phyloP scores from a whole-genome alignment of 2,329 filamentous ascomycete species.

The Phialophora verrucosa region DNA sequence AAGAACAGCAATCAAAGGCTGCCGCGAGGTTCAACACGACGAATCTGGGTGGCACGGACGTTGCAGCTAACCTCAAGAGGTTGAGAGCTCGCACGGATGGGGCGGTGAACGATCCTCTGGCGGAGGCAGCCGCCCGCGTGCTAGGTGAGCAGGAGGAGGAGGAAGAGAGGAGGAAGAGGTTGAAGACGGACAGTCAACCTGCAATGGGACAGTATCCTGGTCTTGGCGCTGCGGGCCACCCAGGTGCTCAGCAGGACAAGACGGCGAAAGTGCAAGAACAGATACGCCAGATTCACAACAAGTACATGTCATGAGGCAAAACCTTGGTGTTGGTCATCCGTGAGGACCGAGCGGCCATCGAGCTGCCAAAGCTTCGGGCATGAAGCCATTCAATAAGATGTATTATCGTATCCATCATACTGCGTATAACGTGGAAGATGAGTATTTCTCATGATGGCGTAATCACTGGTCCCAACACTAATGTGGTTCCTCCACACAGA shows the following conservation, averaged over 20 bases:
- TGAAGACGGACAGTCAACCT: constrained; percentile 57
- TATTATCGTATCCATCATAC: constrained; percentile 10
- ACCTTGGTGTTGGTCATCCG: background rate
- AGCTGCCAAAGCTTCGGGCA: background rate
- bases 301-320: constrained; percentile 32
- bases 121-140: constrained; percentile 53
- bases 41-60: constrained; percentile 83
- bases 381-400: constrained; percentile 2
- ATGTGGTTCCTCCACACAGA: background rate
- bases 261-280: constrained; percentile 83
- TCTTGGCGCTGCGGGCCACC: background rate
- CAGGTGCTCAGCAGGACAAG: constrained; percentile 38
- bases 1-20: constrained; percentile 89
- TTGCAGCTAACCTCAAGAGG: constrained; percentile 94
- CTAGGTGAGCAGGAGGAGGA: constrained; percentile 79
- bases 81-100: constrained; percentile 86
- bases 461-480: background rate
- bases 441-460: background rate
- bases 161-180: constrained; percentile 73
- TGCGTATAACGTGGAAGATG: background rate
- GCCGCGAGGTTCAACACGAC: constrained; percentile 84
- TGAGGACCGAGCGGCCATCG: background rate
- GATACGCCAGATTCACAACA: constrained; percentile 68
- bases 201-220: constrained; percentile 29
- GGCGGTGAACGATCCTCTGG: constrained; percentile 43